Conservation (phyloP, 306 rosid species). For the Gynostemma pentaphyllum region DNA sequence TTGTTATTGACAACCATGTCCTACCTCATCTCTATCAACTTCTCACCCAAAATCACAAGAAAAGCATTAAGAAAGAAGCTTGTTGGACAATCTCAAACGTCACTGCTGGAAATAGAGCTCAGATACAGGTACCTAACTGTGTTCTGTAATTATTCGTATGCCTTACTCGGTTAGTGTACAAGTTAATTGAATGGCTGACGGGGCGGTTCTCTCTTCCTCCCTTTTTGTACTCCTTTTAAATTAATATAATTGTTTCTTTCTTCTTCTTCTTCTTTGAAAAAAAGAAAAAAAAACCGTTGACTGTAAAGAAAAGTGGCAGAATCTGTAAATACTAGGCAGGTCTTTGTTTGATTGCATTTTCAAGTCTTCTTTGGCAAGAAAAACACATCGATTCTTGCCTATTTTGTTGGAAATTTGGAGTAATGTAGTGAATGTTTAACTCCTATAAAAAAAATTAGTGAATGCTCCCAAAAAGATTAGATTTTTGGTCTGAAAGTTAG, state of each 20-base stretch:
- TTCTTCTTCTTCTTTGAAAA: too few species aligned
- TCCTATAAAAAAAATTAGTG: neutral
- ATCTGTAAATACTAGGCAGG: neutral
- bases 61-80: slow-evolving; percentile 61
- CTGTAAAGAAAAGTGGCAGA: neutral
- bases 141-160: neutral
- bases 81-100: slow-evolving; percentile 69
- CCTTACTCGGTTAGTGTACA: too few species aligned
- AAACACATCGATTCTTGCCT: neutral
- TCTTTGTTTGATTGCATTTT: neutral
- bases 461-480: too few species aligned
- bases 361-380: neutral
- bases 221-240: too few species aligned
- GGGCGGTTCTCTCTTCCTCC: too few species aligned
- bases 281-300: too few species aligned
- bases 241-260: too few species aligned
- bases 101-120: slow-evolving; percentile 58
- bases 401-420: neutral
- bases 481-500: too few species aligned
- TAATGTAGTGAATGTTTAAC: neutral
- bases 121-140: slow-evolving; percentile 39
- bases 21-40: slow-evolving; percentile 46
- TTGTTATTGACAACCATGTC: slow-evolving; percentile 40
- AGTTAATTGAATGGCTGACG: too few species aligned
- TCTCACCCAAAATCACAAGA: slow-evolving; percentile 42